Conservation (phyloP, 306 rosid species). For the Medicago ruthenica region DNA sequence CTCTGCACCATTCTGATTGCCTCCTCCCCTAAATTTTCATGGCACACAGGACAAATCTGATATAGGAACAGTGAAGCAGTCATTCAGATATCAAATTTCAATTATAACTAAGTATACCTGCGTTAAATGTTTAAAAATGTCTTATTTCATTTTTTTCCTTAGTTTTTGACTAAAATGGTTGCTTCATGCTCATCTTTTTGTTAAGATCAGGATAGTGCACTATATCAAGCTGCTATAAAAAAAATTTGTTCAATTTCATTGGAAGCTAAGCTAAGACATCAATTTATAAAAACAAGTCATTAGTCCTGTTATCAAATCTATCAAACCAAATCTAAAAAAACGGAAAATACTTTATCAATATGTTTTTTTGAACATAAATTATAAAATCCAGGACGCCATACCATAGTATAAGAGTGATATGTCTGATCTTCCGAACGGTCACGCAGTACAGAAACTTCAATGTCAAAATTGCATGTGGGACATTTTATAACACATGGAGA, state of each 20-base stretch:
- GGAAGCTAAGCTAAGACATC: constrained; percentile 15
- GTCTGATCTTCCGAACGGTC: no score
- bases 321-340: not conserved
- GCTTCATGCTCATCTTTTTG: not conserved
- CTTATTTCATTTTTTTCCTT: not conserved
- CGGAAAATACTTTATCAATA: not conserved
- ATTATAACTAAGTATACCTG: constrained; percentile 25
- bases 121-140: constrained; percentile 5
- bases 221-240: constrained; percentile 14
- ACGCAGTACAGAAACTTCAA: constrained; percentile 46
- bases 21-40: constrained; percentile 68
- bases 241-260: not conserved
- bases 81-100: constrained; percentile 46
- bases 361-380: not conserved
- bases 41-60: constrained; percentile 93
- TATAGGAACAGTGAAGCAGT: constrained; percentile 36
- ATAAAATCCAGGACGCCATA: constrained; percentile 44
- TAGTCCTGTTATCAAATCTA: not conserved
- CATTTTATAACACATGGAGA: constrained; percentile 55
- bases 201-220: constrained; percentile 34
- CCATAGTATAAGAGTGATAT: constrained; percentile 7
- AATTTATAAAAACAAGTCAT: not conserved
- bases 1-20: constrained; percentile 56
- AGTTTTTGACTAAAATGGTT: constrained; percentile 7
- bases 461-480: constrained; percentile 72